A percentile compares a stretch with the other conserved stretches of the same genome.
Conservation (phyloP, 108 stramenopile genomes). For the Schizochytrium sp. region DNA sequence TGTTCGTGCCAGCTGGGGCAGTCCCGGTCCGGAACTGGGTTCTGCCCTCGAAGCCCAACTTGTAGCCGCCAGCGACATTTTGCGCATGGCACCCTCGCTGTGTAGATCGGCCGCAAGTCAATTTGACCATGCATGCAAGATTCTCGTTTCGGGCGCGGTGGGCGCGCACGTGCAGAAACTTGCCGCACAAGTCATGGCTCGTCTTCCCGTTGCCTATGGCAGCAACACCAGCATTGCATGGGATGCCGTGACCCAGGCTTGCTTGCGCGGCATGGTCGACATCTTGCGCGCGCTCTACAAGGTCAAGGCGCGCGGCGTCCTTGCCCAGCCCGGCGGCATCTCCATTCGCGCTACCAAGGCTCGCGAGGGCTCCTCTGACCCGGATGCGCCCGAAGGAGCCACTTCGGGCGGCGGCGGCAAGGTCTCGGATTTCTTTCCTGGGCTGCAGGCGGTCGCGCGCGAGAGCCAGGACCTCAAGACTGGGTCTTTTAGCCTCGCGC, state of each 20-base stretch:
- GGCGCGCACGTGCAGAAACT: background rate
- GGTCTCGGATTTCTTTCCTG: background rate
- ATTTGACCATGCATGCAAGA: background rate
- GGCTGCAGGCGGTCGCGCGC: background rate
- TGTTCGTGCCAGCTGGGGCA: background rate
- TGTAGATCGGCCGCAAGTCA: background rate
- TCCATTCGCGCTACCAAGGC: background rate
- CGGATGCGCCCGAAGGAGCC: background rate
- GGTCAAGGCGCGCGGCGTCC: background rate
- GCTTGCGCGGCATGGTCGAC: background rate
- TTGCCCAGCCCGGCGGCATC: background rate
- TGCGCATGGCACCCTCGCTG: background rate
- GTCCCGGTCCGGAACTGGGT: background rate
- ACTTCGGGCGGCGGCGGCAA: background rate
- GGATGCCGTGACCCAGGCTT: background rate
- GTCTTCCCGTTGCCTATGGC: background rate
- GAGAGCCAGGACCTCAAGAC: background rate
- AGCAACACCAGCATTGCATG: background rate
- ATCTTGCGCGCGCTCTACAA: background rate
- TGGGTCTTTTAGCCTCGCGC: background rate
- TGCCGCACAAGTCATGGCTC: background rate
- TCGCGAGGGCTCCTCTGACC: background rate
- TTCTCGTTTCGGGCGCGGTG: background rate
- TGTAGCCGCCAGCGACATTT: background rate
- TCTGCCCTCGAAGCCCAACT: background rate